Evolutionary conservation across 2,329 filamentous ascomycete genomes (phyloP).

Genomic region (Pseudocercospora eumusae): DNA sequence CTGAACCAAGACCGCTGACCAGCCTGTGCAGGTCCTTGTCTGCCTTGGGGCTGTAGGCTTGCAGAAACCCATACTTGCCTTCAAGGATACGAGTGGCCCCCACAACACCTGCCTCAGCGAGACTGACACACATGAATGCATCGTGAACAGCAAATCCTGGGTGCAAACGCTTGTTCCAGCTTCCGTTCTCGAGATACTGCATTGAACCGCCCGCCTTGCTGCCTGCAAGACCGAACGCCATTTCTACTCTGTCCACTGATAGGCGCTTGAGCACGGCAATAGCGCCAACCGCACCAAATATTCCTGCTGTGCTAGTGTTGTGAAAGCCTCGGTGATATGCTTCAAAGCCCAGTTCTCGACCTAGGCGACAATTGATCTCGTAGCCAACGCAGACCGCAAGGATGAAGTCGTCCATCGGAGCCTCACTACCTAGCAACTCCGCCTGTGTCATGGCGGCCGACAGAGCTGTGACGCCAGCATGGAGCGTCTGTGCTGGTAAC

Average conservation of each 20-base stretch:
- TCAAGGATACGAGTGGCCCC: slow-evolving; percentile 35
- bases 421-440: slow-evolving; percentile 31
- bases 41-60: slow-evolving; percentile 35
- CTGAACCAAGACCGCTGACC: slow-evolving; percentile 26
- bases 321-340: slow-evolving; percentile 44
- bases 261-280: slow-evolving; percentile 38
- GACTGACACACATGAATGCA: slow-evolving; percentile 41
- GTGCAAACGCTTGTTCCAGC: slow-evolving; percentile 45
- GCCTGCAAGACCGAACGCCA: slow-evolving; percentile 43
- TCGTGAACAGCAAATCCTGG: slow-evolving; percentile 45
- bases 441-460: slow-evolving; percentile 42
- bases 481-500: slow-evolving; percentile 37
- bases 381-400: slow-evolving; percentile 41
- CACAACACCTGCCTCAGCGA: slow-evolving; percentile 42
- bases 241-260: slow-evolving; percentile 31
- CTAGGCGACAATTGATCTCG: slow-evolving; percentile 41
- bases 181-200: slow-evolving; percentile 46
- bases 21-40: slow-evolving; percentile 31
- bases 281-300: slow-evolving; percentile 42
- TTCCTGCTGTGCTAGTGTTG: slow-evolving; percentile 43
- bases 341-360: slow-evolving; percentile 39
- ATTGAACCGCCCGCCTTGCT: slow-evolving; percentile 44
- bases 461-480: slow-evolving; percentile 47
- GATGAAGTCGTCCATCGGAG: slow-evolving; percentile 34
- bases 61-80: slow-evolving; percentile 36